phyloP scores from a whole-genome alignment of 2,329 filamentous ascomycete genomes.

The Cladosporium sphaerospermum region DNA sequence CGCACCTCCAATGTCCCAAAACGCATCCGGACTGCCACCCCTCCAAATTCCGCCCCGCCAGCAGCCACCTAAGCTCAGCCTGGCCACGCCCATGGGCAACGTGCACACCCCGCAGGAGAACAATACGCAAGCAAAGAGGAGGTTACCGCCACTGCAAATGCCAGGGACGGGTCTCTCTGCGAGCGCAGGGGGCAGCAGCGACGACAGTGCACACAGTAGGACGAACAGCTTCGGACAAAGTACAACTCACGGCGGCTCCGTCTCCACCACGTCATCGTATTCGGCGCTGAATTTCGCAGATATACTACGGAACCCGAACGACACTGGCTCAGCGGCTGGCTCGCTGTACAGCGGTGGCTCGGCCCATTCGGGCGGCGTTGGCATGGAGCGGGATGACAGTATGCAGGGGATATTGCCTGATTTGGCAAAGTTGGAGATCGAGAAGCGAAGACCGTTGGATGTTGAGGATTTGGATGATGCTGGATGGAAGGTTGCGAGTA shows the following conservation, averaged over 20 bases:
- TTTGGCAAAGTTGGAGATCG: constrained; percentile 73
- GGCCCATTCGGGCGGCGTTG: constrained; percentile 47
- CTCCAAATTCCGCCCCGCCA: constrained; percentile 46
- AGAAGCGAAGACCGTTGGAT: constrained; percentile 77
- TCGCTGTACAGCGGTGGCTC: constrained; percentile 55
- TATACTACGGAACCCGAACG: constrained; percentile 55
- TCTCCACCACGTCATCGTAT: constrained; percentile 81
- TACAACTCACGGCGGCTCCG: constrained; percentile 66
- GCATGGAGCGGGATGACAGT: constrained; percentile 78
- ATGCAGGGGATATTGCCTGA: constrained; percentile 68
- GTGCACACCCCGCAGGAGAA: constrained; percentile 63
- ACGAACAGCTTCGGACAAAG: constrained; percentile 81
- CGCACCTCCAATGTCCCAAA: constrained; percentile 31
- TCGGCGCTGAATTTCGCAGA: constrained; percentile 79
- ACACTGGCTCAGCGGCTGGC: constrained; percentile 82
- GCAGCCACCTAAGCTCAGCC: constrained; percentile 69
- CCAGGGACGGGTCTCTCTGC: constrained; percentile 51
- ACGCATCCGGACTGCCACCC: constrained; percentile 26
- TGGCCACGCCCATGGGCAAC: constrained; percentile 84
- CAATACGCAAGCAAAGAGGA: constrained; percentile 40
- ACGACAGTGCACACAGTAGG: constrained; percentile 72
- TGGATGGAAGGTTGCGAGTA: constrained; percentile 87
- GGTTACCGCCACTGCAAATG: constrained; percentile 50
- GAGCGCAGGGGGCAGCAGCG: constrained; percentile 63
- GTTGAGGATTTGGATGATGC: constrained; percentile 94